Conservation (phyloP, 2,329 filamentous ascomycete genomes). For the Trichophyton mentagrophytes region DNA sequence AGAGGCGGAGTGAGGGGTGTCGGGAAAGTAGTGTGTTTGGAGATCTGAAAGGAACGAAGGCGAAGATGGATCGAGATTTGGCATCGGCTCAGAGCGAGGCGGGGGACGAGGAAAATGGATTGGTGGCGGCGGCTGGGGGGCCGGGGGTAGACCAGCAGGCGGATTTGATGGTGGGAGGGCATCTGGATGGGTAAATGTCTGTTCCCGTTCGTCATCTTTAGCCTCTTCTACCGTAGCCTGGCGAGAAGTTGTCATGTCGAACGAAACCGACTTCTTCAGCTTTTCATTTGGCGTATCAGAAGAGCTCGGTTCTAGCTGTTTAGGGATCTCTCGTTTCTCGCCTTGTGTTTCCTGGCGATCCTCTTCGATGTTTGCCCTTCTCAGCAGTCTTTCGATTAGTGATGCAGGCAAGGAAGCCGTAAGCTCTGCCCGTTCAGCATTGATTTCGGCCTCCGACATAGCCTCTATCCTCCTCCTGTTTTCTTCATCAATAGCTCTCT, state of each 20-base stretch:
- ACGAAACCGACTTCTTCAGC: constrained; percentile 21
- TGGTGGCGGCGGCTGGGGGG: constrained; percentile 26
- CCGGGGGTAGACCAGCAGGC: constrained; percentile 29
- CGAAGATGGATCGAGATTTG: constrained; percentile 70
- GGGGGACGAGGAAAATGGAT: constrained; percentile 36
- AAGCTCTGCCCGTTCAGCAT: constrained; percentile 67
- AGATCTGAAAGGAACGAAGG: constrained; percentile 73
- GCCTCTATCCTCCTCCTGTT: constrained; percentile 59
- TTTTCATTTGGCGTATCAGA: constrained; percentile 5
- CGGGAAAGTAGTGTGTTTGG: constrained; percentile 87
- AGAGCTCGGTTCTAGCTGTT: neutral
- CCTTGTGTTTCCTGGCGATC: constrained; percentile 18
- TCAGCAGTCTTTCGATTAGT: constrained; percentile 63
- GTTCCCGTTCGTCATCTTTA: neutral
- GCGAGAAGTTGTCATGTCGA: constrained; percentile 14
- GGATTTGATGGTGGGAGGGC: constrained; percentile 25
- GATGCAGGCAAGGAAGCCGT: constrained; percentile 61
- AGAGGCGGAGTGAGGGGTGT: constrained; percentile 69
- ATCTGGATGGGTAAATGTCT: constrained; percentile 15
- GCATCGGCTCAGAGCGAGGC: constrained; percentile 37
- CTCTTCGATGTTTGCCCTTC: constrained; percentile 63
- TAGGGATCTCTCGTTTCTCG: neutral
- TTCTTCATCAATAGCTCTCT: constrained; percentile 63
- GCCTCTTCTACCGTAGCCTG: constrained; percentile 6
- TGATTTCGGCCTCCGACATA: constrained; percentile 76